phyloP scores from a whole-genome alignment of 441 rosid species.

The Aleurites moluccanus region DNA sequence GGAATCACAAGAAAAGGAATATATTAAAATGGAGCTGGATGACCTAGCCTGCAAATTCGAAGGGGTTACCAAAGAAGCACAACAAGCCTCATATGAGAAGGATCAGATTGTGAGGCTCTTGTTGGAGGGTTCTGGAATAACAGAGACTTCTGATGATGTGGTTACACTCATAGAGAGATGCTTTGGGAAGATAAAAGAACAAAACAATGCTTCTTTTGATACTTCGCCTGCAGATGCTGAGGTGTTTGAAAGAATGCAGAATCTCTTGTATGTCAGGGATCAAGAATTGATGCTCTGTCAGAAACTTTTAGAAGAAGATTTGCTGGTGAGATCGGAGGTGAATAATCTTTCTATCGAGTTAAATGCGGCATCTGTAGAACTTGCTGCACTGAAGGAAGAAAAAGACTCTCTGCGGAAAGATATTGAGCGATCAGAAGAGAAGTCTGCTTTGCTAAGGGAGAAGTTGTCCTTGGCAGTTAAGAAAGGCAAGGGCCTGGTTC shows the following conservation, averaged over 20 bases:
- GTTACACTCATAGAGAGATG: slow-evolving; percentile 52
- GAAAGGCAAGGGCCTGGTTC: slow-evolving; percentile 95
- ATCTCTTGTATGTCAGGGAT: slow-evolving; percentile 63
- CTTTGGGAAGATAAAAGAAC: slow-evolving; percentile 54
- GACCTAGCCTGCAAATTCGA: slow-evolving; percentile 42
- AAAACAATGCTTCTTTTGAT: slow-evolving; percentile 34
- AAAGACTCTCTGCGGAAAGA: slow-evolving; percentile 55
- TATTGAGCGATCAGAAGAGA: slow-evolving; percentile 83
- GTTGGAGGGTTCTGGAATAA: slow-evolving; percentile 58
- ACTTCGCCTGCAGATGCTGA: slow-evolving; percentile 40
- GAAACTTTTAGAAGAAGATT: slow-evolving; percentile 66
- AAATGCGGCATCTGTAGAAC: slow-evolving; percentile 41
- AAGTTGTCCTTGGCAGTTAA: slow-evolving; percentile 92
- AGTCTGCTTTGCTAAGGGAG: slow-evolving; percentile 70
- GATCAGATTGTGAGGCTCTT: slow-evolving; percentile 54
- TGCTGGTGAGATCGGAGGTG: slow-evolving; percentile 45
- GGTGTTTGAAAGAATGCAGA: slow-evolving; percentile 55
- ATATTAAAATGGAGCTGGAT: slow-evolving; percentile 47
- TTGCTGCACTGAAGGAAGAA: slow-evolving; percentile 54
- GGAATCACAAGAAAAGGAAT: slow-evolving; percentile 70
- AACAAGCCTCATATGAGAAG: slow-evolving; percentile 52
- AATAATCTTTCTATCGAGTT: slow-evolving; percentile 43
- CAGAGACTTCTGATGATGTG: slow-evolving; percentile 40
- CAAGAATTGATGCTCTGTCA: slow-evolving; percentile 62
- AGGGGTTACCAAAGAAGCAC: slow-evolving; percentile 43